Percentiles rank a stretch among this genome's conserved stretches.
These are phyloP conservation scores for Penicillium salamii DNA, from an alignment of 495 filamentous ascomycete species.

Conservation along the genomic window DNA sequence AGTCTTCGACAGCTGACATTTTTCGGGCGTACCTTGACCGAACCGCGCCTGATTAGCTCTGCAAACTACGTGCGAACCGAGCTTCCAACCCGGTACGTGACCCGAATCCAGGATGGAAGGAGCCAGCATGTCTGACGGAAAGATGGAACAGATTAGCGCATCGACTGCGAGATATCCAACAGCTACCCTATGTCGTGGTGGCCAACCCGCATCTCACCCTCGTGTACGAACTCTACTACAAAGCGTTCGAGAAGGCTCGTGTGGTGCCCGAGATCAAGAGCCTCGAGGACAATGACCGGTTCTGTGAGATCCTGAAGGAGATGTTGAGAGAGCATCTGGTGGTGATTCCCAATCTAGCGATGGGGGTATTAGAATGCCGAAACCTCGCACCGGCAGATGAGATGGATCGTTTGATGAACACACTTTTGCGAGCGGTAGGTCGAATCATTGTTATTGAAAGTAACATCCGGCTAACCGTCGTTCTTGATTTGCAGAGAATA, in stretches of 20 bases:
- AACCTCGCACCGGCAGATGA: slow-evolving; percentile 72
- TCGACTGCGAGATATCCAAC: slow-evolving; percentile 95
- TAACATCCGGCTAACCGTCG: not conserved
- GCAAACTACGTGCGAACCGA: slow-evolving; percentile 97
- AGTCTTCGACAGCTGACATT: slow-evolving; percentile 91
- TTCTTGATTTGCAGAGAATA: slow-evolving; percentile 61
- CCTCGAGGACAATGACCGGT: slow-evolving; percentile 84
- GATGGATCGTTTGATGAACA: slow-evolving; percentile 94
- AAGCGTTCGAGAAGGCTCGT: slow-evolving; percentile 87
- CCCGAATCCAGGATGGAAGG: not conserved
- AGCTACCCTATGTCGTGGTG: slow-evolving; percentile 90
- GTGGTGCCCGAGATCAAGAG: slow-evolving; percentile 78
- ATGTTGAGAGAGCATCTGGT: slow-evolving; percentile 85
- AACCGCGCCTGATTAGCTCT: slow-evolving; percentile 82
- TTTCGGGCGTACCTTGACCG: slow-evolving; percentile 87
- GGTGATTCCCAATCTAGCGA: slow-evolving; percentile 90
- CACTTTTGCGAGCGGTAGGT: slow-evolving; percentile 80
- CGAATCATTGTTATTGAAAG: not conserved
- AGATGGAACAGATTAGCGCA: slow-evolving; percentile 70
- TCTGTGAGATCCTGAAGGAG: slow-evolving; percentile 76
- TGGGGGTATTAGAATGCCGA: slow-evolving; percentile 86
- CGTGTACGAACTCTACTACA: slow-evolving; percentile 96
- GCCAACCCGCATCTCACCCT: slow-evolving; percentile 91
- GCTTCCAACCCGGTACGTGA: slow-evolving; percentile 74
- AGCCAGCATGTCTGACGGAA: not conserved